Evolutionary conservation across 2,329 filamentous ascomycete genomes (phyloP), one percentile per base, ranked within the genome.

Genomic region (Aspergillus puulaauensis): DNA sequence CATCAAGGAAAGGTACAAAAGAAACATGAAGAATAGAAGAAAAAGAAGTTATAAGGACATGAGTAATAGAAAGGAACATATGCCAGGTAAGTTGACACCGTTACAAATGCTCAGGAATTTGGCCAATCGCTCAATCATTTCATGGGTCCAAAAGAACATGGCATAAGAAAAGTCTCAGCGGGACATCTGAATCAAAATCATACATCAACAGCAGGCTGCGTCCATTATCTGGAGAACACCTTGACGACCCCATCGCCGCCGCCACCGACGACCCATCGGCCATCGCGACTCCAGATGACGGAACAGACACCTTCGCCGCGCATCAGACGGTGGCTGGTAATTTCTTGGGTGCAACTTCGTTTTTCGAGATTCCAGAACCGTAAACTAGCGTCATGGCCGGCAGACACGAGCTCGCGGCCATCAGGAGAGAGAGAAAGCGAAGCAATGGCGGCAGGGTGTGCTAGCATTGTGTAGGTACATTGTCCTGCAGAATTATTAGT

Each of bases 391-490:
- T 99, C 95, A 73, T 99, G 95, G 21, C 95, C 95, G 1, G 92
- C 95, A 46, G 92, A 97, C 49, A 99, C 93, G 11, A 97, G 88
- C 79, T 99, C 95, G 58, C 89, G 88, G 46, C 93, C 93, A 70
- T 98, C 93, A 14, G 93, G 95, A 65, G 91, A 96, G 19, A 99
- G 84, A 0, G 91, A 96, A 5, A 99, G 83, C 24, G 90, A 89
- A 1, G 95, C 96, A 64, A 99, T 97, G 56, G 95, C 89, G 3
- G 93, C 90, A 0, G 95, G 92, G 68, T 99, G 95, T 6, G 95
- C 95, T 59, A 98, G 86, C 95, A 99, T 99, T 69, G 90, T 96
- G 77, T 99, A 99, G 63, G 95, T 98, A 78, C 93, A 97, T 91
- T 99, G 95, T 57, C 95, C 95, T 98, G 64, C 12, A 53, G 12